These are phyloP conservation scores for Colletotrichum liaoningense DNA, from an alignment of 2,329 filamentous ascomycete species.

Conservation along the genomic window DNA sequence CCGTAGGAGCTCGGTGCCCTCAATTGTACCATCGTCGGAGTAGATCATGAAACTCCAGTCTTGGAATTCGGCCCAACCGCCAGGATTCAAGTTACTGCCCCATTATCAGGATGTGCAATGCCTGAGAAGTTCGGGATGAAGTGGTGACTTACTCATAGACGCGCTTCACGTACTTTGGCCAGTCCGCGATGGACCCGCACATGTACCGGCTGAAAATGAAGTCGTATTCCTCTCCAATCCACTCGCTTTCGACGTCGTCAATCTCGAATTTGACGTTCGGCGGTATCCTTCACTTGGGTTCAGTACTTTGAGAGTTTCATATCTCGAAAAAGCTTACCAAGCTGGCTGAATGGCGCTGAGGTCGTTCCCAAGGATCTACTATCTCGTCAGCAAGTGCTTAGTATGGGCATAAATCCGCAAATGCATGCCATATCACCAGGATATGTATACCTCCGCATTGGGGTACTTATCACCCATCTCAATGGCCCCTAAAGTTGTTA, in stretches of 20 bases:
- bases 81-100: constrained; percentile 60
- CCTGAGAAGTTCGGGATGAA: rapidly evolving
- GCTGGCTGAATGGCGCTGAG: constrained; percentile 38
- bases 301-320: background rate
- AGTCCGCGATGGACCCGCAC: constrained; percentile 9
- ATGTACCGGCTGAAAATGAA: constrained; percentile 44
- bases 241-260: constrained; percentile 69
- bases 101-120: constrained; percentile 37
- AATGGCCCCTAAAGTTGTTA: constrained; percentile 46
- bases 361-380: constrained; percentile 44
- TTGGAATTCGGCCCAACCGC: constrained; percentile 66
- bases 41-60: constrained; percentile 54
- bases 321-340: background rate
- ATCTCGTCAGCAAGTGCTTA: constrained; percentile 49
- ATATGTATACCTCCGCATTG: constrained; percentile 38
- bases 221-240: constrained; percentile 48
- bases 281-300: constrained; percentile 56
- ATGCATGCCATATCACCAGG: no score
- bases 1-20: constrained; percentile 57
- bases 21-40: constrained; percentile 49
- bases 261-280: constrained; percentile 74
- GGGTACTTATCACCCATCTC: constrained; percentile 49
- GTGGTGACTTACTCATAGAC: constrained; percentile 51
- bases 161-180: constrained; percentile 10
- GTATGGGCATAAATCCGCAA: no score